Conservation (phyloP, 176 grass and related monocot genomes). For the Pharus latifolius region DNA sequence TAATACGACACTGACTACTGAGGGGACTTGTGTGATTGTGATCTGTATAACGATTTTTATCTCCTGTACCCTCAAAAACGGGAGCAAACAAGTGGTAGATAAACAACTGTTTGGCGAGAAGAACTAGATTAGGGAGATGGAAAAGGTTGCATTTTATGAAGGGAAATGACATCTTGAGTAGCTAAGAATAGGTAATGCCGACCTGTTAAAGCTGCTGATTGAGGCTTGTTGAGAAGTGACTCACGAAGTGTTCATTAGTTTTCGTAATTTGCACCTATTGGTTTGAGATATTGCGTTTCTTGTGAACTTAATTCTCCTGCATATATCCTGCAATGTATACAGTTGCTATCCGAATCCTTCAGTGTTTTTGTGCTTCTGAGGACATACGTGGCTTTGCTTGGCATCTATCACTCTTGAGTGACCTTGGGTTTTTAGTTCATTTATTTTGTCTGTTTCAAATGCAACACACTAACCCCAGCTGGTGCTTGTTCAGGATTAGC, state of each 20-base stretch:
- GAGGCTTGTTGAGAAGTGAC: neutral
- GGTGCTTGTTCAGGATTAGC: constrained; percentile 42
- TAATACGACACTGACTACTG: too few relatives aligned
- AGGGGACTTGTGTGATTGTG: too few relatives aligned
- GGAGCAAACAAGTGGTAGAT: neutral
- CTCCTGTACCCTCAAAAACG: too few relatives aligned
- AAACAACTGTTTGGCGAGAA: neutral
- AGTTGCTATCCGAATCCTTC: too few relatives aligned
- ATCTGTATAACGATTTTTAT: too few relatives aligned
- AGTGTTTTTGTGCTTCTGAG: too few relatives aligned
- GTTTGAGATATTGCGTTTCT: neutral
- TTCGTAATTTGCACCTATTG: neutral
- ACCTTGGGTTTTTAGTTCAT: neutral
- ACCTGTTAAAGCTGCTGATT: neutral
- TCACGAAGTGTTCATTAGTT: neutral
- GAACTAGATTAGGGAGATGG: neutral
- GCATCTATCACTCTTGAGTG: too few relatives aligned
- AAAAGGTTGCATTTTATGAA: neutral
- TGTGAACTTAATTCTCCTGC: neutral
- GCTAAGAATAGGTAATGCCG: neutral
- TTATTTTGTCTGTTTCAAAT: neutral
- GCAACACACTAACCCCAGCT: neutral
- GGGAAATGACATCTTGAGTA: neutral
- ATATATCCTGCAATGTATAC: neutral
- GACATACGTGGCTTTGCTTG: too few relatives aligned